Base-by-base conservation (phyloP, 208 protist species). In the Leishmania amazonensis region DNA sequence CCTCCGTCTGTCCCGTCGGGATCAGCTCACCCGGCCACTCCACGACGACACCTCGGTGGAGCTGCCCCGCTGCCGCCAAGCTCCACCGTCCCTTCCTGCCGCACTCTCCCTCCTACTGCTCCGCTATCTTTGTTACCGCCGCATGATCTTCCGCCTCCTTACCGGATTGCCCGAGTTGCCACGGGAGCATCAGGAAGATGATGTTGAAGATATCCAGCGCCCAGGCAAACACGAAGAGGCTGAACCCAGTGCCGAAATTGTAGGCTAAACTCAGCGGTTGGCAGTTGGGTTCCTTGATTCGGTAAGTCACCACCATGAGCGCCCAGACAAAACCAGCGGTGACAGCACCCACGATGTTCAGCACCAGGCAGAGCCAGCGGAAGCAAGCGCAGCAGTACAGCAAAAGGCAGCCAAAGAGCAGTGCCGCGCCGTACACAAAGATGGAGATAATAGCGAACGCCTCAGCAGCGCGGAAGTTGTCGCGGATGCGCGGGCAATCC, bases 341-440 rank as follows among this genome's bases (percentile, higher is more conserved):
- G n/a, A 70, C 51, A 58, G 86, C 83, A 45, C 74, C 70, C 35
- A 84, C 53, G 28, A 87, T 77, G 79, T 83, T 89, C 47, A 95
- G 75, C 28, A 88, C 28, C 45, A 80, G 58, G 57, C 83, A 87
- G 17, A 85, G 8, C 65, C 86, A 89, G 58, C 75, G 81, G 68
- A 85, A 62, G 85, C 89, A 90, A 19, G 51, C 45, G 49, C 81
- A 90, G 88, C 88, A 93, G 82, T 84, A 93, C 60, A 81, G 77
- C 67, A 68, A 49, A 13, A 92, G 49, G 40, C 85, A 68, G n/a
- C 79, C 79, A 24, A 90, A 74, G 35, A 90, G 5, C n/a, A 40
- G 54, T 5, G 71, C 72, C n/a, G 84, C 67, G 47, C 35, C 71
- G 57, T 81, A 81, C 24, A 77, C 57, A n/a, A 82, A 21, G 49